Conservation (phyloP, 1,284 basidiomycete species). For the Pseudomicrostroma phylloplanum region DNA sequence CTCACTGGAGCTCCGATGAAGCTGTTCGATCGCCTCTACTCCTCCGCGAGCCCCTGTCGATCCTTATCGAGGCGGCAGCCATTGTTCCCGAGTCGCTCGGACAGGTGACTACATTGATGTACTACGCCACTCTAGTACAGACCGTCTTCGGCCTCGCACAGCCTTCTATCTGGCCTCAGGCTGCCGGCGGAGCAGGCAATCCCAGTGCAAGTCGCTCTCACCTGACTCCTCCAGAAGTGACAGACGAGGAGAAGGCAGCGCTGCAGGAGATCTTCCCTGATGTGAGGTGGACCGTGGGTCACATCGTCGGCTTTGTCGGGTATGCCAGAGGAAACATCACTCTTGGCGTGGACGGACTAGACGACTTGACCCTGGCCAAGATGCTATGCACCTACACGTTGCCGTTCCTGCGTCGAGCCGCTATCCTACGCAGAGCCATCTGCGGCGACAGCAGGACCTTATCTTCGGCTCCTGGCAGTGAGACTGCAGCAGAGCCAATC, state of each 20-base stretch:
- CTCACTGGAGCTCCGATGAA: slow-evolving; percentile 47
- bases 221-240: neutral
- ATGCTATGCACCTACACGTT: slow-evolving; percentile 81
- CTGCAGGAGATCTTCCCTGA: slow-evolving; percentile 41
- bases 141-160: slow-evolving; percentile 48
- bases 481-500: neutral
- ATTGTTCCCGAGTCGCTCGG: slow-evolving; percentile 35
- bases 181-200: slow-evolving; percentile 12
- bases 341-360: slow-evolving; percentile 47
- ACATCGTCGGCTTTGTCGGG: slow-evolving; percentile 46
- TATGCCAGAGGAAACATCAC: slow-evolving; percentile 49
- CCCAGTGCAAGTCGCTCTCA: neutral
- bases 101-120: slow-evolving; percentile 48
- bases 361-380: slow-evolving; percentile 61
- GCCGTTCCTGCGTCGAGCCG: slow-evolving; percentile 84
- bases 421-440: slow-evolving; percentile 74
- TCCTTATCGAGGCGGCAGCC: slow-evolving; percentile 45
- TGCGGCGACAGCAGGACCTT: slow-evolving; percentile 4
- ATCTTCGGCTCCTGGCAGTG: neutral
- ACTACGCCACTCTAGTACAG: slow-evolving; percentile 46
- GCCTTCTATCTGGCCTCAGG: slow-evolving; percentile 42
- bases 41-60: slow-evolving; percentile 44
- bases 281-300: slow-evolving; percentile 45
- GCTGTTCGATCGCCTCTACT: slow-evolving; percentile 43
- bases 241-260: slow-evolving; percentile 26